A percentile compares a stretch with the other conserved stretches of the same genome.
These are phyloP conservation scores for Dactylorhiza incarnata DNA, from an alignment of 106 monocot species.

Conservation along the genomic window DNA sequence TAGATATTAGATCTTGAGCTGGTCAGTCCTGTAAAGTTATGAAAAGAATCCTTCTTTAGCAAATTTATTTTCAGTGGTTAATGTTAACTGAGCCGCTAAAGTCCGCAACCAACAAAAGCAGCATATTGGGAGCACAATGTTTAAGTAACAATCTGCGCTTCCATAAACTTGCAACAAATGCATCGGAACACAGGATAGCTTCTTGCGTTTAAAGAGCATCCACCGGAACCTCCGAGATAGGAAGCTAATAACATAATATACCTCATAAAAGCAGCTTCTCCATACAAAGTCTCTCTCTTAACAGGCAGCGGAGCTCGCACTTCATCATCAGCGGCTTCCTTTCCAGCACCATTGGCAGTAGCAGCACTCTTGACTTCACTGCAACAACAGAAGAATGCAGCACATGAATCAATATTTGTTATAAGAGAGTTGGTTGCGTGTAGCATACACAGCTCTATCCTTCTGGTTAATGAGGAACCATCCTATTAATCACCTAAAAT, in stretches of 20 bases:
- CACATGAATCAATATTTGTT: not conserved
- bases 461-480: not conserved
- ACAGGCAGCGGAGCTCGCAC: conserved; percentile 65
- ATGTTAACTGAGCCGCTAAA: not conserved
- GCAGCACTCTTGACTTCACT: conserved; percentile 14
- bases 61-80: not conserved
- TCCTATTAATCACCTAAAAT: conserved; percentile 15
- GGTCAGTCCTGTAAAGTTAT: not conserved
- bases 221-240: not conserved
- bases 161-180: conserved; percentile 1
- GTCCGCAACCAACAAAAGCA: not conserved
- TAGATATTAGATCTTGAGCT: not conserved
- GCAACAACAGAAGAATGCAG: conserved; percentile 4
- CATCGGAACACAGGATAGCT: not conserved
- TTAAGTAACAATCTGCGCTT: not conserved
- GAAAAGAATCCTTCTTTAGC: not conserved
- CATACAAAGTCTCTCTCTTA: conserved; percentile 60
- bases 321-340: conserved; percentile 31
- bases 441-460: not conserved
- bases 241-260: conserved; percentile 7
- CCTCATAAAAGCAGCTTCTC: conserved; percentile 33
- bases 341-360: conserved; percentile 9
- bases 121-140: not conserved
- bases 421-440: not conserved
- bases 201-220: not conserved